Conservation (phyloP, 192 early-diverging fungal species). For the Paraglomus occultum region DNA sequence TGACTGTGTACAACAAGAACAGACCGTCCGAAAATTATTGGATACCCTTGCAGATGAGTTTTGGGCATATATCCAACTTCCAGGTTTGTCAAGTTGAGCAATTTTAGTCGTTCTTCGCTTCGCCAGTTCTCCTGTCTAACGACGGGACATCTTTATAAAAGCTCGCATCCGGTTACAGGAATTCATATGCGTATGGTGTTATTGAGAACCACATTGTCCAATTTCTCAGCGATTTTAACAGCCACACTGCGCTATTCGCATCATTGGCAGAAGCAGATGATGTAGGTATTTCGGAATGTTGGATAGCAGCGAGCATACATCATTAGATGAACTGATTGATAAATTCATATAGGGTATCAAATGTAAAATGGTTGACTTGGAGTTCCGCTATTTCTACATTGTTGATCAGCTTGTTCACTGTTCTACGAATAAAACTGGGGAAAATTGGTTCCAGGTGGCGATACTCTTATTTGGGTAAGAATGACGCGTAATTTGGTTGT, state of each 20-base stretch:
- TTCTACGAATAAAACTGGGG: slow-evolving; percentile 72
- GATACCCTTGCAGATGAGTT: slow-evolving; percentile 62
- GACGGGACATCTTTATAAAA: neutral
- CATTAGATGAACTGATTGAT: neutral
- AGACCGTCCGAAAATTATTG: slow-evolving; percentile 67
- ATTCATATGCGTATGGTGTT: slow-evolving; percentile 54
- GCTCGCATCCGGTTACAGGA: slow-evolving; percentile 64
- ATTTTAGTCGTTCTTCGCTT: neutral
- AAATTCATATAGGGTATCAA: slow-evolving; percentile 33
- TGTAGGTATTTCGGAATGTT: neutral
- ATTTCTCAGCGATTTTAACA: slow-evolving; percentile 61
- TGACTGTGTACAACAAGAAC: slow-evolving; percentile 67
- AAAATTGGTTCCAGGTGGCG: slow-evolving; percentile 68
- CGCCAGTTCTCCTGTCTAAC: too few relatives aligned
- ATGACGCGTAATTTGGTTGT: neutral
- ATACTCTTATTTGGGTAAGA: slow-evolving; percentile 63
- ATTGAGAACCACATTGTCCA: slow-evolving; percentile 64
- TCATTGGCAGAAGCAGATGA: slow-evolving; percentile 36
- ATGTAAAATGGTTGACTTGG: slow-evolving; percentile 51
- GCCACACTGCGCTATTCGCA: slow-evolving; percentile 34
- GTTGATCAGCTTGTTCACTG: slow-evolving; percentile 75
- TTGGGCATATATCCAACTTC: slow-evolving; percentile 68
- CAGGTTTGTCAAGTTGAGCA: slow-evolving; percentile 40
- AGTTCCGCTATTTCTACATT: slow-evolving; percentile 68
- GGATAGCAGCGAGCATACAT: neutral